These are phyloP conservation scores for Inga oerstediana DNA, from an alignment of 306 rosid species.

Conservation along the genomic window DNA sequence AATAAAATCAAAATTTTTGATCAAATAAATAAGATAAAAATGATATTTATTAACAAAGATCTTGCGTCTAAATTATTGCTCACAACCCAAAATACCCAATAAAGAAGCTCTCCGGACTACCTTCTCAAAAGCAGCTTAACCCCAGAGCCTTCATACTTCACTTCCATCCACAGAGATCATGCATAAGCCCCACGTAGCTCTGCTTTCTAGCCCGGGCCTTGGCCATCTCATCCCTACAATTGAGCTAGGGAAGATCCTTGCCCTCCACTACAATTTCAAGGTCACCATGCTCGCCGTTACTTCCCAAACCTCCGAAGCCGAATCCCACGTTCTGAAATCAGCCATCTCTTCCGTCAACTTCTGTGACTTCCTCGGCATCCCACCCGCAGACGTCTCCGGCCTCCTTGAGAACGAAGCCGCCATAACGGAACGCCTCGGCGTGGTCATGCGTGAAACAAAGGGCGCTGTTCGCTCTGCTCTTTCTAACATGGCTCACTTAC, in stretches of 20 bases:
- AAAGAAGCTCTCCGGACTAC: background rate
- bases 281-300: constrained; percentile 47
- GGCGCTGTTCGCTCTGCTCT: constrained; percentile 30
- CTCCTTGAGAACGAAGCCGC: constrained; percentile 1
- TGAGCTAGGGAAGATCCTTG: constrained; percentile 50
- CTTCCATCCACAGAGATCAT: background rate
- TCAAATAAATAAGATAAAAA: too few relatives aligned
- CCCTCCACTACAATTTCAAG: constrained; percentile 31
- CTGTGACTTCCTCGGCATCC: constrained; percentile 44
- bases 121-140: background rate
- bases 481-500: background rate
- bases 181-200: constrained; percentile 35
- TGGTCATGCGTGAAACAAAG: constrained; percentile 38
- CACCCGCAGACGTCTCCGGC: constrained; percentile 20
- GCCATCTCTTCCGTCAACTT: background rate
- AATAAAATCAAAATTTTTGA: too few relatives aligned
- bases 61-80: background rate
- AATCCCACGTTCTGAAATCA: constrained; percentile 35
- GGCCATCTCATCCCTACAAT: constrained; percentile 61
- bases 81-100: background rate
- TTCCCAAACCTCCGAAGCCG: constrained; percentile 36
- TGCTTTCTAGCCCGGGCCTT: constrained; percentile 55
- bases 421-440: constrained; percentile 5
- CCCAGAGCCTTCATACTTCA: background rate
- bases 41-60: background rate